Conservation (phyloP, 192 early-diverging fungal genomes). For the Dissophora ornata region DNA sequence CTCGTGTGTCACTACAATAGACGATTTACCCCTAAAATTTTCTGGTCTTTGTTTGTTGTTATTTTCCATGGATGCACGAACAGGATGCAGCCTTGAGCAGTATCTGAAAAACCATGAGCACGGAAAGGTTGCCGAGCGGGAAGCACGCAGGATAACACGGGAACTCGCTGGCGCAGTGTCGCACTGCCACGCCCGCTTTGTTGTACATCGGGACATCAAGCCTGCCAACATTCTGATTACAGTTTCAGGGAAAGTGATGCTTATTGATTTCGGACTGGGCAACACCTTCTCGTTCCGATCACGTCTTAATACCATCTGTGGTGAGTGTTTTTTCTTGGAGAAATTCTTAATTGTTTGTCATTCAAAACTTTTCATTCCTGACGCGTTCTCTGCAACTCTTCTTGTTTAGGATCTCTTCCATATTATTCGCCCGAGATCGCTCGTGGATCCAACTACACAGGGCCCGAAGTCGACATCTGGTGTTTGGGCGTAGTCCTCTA, state of each 20-base stretch:
- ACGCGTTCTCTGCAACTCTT: not conserved
- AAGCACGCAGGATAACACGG: conserved; percentile 88
- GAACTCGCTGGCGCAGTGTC: conserved; percentile 84
- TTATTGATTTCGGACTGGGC: conserved; percentile 95
- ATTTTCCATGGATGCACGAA: too few species aligned
- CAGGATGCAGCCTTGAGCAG: conserved; percentile 89
- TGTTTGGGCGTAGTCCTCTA: conserved; percentile 93
- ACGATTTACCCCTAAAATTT: too few species aligned
- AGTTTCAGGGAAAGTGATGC: conserved; percentile 73
- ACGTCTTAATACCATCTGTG: conserved; percentile 89
- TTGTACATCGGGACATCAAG: conserved; percentile 90
- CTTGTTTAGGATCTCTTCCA: conserved; percentile 75
- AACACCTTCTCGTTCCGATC: conserved; percentile 78
- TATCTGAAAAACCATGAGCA: conserved; percentile 77
- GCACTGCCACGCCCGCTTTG: conserved; percentile 76
- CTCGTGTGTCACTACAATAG: too few species aligned
- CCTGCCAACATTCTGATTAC: conserved; percentile 87
- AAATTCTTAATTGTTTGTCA: too few species aligned
- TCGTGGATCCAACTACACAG: conserved; percentile 87
- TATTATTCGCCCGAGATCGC: conserved; percentile 94
- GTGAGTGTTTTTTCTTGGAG: too few species aligned
- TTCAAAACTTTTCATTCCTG: not conserved
- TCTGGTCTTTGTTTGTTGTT: too few species aligned
- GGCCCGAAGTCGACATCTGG: conserved; percentile 97
- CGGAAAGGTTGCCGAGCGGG: conserved; percentile 83